These are phyloP conservation scores for Trichosporon coremiiforme DNA, from an alignment of 1,284 basidiomycete species.

Conservation along the genomic window DNA sequence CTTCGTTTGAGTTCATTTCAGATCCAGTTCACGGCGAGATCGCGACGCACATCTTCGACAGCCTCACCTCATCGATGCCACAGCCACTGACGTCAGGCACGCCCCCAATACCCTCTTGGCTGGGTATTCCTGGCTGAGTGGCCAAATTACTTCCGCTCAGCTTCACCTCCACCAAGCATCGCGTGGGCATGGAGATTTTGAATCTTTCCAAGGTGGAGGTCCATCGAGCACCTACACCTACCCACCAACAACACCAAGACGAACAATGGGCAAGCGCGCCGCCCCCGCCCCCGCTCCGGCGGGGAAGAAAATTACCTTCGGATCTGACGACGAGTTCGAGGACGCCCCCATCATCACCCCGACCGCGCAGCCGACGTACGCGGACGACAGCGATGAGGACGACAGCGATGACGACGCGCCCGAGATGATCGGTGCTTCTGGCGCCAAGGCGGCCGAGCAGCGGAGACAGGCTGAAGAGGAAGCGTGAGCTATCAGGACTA, in stretches of 20 bases:
- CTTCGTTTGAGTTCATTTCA: too few species aligned
- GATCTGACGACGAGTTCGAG: slow-evolving; percentile 27
- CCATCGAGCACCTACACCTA: not conserved
- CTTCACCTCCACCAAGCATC: too few species aligned
- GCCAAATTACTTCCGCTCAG: too few species aligned
- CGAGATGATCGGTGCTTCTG: slow-evolving; percentile 41
- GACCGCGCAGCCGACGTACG: not conserved
- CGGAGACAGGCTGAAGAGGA: slow-evolving; percentile 23
- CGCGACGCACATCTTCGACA: too few species aligned
- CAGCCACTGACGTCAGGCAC: too few species aligned
- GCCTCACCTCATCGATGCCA: too few species aligned
- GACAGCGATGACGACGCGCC: slow-evolving; percentile 46
- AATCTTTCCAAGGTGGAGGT: slow-evolving; percentile 8
- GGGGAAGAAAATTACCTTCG: slow-evolving; percentile 43
- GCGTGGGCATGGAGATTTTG: too few species aligned
- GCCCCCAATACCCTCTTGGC: too few species aligned
- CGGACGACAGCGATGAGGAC: slow-evolving; percentile 29
- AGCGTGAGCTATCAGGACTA: slow-evolving; percentile 32
- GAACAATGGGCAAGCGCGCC: slow-evolving; percentile 30
- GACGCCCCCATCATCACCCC: not conserved
- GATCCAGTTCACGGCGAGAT: too few species aligned
- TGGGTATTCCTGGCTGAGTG: too few species aligned
- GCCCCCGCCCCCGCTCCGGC: slow-evolving; percentile 32
- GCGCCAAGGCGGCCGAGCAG: slow-evolving; percentile 27
- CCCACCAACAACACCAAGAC: not conserved